Base-by-base conservation (phyloP, 108 stramenopile genomes). In the Fragilaria crotonensis region DNA sequence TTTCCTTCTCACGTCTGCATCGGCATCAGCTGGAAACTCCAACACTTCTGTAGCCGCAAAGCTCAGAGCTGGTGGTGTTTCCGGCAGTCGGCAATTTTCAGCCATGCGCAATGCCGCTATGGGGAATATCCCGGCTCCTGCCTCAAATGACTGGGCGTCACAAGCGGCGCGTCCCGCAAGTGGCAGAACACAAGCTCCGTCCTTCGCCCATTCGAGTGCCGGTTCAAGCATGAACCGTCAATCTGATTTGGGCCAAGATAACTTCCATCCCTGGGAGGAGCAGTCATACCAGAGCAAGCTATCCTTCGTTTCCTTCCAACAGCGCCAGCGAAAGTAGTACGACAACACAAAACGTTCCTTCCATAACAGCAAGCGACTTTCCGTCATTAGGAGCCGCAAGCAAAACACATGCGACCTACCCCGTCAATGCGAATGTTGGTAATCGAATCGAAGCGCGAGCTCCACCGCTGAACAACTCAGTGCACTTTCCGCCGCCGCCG, bases 401-500 rank as follows among this genome's bases (percentile, higher is more conserved):
- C n/a, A 23, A 26, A 22, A 52, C n/a, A n/a, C n/a, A n/a, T n/a
- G n/a, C n/a, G n/a, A n/a, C n/a, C n/a, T n/a, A n/a, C n/a, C n/a
- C n/a, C n/a, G n/a, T n/a, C n/a, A n/a, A n/a, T n/a, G n/a, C n/a
- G n/a, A n/a, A n/a, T n/a, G 14, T 7, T 41, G 36, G 36, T 41
- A 41, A 41, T 11, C 14, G 11, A 14, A 14, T 41, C 7, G 14
- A 11, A 41, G 14, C 14, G 36, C 11, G 36, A 41, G 14, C 11
- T 41, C 36, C 36, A 11, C 14, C 7, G 11, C 36, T 41, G 36
- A 41, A 41, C 36, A 11, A 41, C 7, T 11, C 14, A 41, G 14
- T 41, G n/a, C n/a, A 84, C 81, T 25, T 74, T 87, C 41, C 61
- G 87, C 30, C 57, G 57, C 19, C 83, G 81, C 54, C 23, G 4